Percentiles rank a stretch among this genome's conserved stretches.
Evolutionary conservation across 1,284 basidiomycete genomes (phyloP).

Genomic region (Ustilago tritici): DNA sequence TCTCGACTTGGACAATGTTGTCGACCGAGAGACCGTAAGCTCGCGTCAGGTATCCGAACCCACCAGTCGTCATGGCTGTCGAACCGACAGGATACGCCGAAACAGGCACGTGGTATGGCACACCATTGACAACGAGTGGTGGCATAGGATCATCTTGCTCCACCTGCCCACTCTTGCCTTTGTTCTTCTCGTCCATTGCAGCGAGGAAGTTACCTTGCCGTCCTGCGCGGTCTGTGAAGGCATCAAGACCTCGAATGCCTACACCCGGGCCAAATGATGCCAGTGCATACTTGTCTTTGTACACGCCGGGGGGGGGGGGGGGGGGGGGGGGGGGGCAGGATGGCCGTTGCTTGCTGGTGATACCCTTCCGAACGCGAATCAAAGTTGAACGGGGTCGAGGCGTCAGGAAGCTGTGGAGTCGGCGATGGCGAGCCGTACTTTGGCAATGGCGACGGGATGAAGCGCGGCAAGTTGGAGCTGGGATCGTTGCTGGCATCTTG

Average conservation of each 20-base stretch:
- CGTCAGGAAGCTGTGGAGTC: constrained; percentile 18
- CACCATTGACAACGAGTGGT: constrained; percentile 48
- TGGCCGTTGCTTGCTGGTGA: constrained; percentile 30
- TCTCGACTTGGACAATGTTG: constrained; percentile 61
- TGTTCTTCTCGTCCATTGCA: constrained; percentile 23
- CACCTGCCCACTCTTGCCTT: constrained; percentile 37
- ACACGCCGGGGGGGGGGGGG: constrained; percentile 48
- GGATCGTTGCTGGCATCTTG: constrained; percentile 34
- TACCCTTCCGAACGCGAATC: constrained; percentile 21
- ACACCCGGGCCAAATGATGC: constrained; percentile 58
- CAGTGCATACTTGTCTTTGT: constrained; percentile 51
- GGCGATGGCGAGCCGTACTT: constrained; percentile 40
- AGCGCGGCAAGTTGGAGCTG: constrained; percentile 30
- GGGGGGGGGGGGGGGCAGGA: constrained; percentile 53
- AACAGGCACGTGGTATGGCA: constrained; percentile 61
- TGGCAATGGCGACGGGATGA: constrained; percentile 43
- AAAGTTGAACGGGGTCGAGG: constrained; percentile 34
- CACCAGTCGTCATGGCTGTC: constrained; percentile 83
- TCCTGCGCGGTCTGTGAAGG: constrained; percentile 58
- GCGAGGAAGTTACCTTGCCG: constrained; percentile 45
- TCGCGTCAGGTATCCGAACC: constrained; percentile 88
- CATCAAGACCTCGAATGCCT: constrained; percentile 53
- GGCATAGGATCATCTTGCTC: constrained; percentile 15
- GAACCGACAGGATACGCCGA: constrained; percentile 76
- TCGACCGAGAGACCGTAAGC: constrained; percentile 77